Base-by-base conservation (phyloP, 345 rosid genomes). In the Anacardium occidentale region DNA sequence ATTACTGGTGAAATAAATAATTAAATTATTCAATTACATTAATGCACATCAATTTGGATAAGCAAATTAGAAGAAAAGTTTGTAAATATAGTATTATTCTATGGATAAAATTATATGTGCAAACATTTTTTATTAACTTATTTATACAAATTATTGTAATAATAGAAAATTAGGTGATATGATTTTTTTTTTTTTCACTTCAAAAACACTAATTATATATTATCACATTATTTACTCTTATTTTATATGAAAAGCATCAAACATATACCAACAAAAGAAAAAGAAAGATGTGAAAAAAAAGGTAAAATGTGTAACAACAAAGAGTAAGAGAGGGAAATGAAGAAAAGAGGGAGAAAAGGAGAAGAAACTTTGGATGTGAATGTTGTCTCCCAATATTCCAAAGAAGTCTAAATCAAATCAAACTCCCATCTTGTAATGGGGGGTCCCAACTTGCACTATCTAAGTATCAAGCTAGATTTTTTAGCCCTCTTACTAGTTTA, bases 361-460 rank as follows among this genome's bases (percentile, higher is more conserved):
- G 70, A 71, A 67, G 83, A 80, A 80, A 77, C 80, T 78, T 62
- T 70, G 69, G 86, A 85, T 83, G 82, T 70, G 88, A 79, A 79
- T 20, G 0, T 61, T 83, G 86, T 85, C 89, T 64, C 84, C 85
- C 73, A 77, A 75, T 85, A 83, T 85, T 81, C 85, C 66, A 83
- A 83, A 79, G 52, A 56, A 20, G 83, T 79, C 86, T 14, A 37
- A 21, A 70, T 83, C 81, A 74, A 60, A 78, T 78, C 66, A 73
- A 72, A 74, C 61, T 56, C 61, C 66, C 75, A 22, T 76, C 69
- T 73, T 73, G 45, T 59, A 71, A 61, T 64, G 81, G 80, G 59
- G 86, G 85, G 83, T 12, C 82, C 89, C 80, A 18, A 2, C 9
- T 52, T 80, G 80, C 81, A 82, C 80, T 77, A 75, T 45, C 69